A percentile compares a stretch with the other conserved stretches of the same genome.
phyloP scores from a whole-genome alignment of 345 rosid species.

The Eucalyptus coolabah region DNA sequence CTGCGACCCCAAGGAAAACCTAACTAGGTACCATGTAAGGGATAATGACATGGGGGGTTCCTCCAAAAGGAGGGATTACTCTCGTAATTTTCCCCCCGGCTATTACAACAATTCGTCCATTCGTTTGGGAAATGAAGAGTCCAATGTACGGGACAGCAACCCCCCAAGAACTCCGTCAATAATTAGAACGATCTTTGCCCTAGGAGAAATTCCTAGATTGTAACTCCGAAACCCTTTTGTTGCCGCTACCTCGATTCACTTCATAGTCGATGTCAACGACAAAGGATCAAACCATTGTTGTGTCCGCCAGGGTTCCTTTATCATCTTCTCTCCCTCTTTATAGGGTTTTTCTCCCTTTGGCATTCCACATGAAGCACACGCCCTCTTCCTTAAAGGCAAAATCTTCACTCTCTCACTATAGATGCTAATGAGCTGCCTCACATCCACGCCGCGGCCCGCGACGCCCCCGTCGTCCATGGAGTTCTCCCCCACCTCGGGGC shows the following conservation, averaged over 20 bases:
- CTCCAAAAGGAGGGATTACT: not conserved
- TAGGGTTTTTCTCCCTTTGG: not conserved
- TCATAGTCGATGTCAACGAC: not conserved
- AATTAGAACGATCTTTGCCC: not conserved
- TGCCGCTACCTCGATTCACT: not conserved
- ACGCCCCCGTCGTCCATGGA: slow-evolving; percentile 1
- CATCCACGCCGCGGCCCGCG: not conserved
- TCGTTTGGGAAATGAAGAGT: not conserved
- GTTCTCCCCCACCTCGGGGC: not conserved
- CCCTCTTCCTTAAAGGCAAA: not conserved
- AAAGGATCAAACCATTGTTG: not conserved
- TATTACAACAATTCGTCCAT: not conserved
- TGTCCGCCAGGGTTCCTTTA: not conserved
- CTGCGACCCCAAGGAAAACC: not conserved
- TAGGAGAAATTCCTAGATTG: not conserved
- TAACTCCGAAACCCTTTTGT: not conserved
- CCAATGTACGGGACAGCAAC: not conserved
- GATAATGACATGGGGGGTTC: not conserved
- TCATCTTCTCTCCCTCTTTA: not conserved
- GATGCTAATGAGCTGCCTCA: slow-evolving; percentile 16
- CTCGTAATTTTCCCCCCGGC: not conserved
- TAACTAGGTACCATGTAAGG: not conserved
- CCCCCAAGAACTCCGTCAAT: not conserved
- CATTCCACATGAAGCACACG: not conserved
- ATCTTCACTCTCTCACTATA: not conserved